Conservation (phyloP, 345 rosid genomes). For the Clausena lansium region DNA sequence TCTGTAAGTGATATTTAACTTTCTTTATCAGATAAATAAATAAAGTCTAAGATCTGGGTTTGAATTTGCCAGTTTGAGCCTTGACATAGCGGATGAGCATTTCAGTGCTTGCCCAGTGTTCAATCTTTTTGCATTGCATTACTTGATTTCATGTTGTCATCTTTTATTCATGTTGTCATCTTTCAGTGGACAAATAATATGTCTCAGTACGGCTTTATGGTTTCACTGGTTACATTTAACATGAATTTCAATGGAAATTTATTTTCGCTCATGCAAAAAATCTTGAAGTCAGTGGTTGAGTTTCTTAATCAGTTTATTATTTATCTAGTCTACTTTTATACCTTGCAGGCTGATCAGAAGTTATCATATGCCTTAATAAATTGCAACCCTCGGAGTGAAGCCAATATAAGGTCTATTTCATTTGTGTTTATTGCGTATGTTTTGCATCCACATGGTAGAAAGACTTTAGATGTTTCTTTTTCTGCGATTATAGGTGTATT, state of each 20-base stretch:
- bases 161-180: not conserved
- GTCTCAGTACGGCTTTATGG: not conserved
- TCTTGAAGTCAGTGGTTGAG: not conserved
- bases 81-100: not conserved
- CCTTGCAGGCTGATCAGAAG: conserved; percentile 86
- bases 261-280: not conserved
- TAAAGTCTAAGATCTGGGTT: not conserved
- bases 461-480: conserved; percentile 1
- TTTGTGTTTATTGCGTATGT: conserved; percentile 22
- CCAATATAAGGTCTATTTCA: conserved; percentile 71
- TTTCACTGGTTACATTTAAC: not conserved
- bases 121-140: not conserved
- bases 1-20: not conserved
- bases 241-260: not conserved
- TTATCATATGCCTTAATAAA: conserved; percentile 80
- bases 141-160: not conserved
- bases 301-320: not conserved
- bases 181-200: not conserved
- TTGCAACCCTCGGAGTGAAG: conserved; percentile 66
- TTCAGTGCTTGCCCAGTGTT: not conserved
- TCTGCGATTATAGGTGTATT: not conserved
- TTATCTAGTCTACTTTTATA: conserved; percentile 10
- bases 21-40: not conserved
- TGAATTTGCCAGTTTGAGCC: not conserved
- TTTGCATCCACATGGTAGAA: conserved; percentile 13